phyloP scores from a whole-genome alignment of 2,329 filamentous ascomycete species.

The Fusarium avenaceum region DNA sequence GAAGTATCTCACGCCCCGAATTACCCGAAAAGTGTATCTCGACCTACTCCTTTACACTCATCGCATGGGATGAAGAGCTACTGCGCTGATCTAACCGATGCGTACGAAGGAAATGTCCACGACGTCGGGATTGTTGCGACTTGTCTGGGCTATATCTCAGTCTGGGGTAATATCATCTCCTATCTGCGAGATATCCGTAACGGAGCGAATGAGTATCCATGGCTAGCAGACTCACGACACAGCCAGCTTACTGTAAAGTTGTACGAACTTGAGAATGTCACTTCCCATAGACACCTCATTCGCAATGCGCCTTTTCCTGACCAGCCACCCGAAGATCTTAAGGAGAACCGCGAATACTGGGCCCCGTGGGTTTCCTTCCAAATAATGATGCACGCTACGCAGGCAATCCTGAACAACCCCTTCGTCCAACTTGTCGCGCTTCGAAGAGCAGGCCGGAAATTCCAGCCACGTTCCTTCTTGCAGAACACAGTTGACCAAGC shows the following conservation, averaged over 20 bases:
- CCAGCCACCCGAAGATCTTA: slow-evolving; percentile 20
- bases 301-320: slow-evolving; percentile 43
- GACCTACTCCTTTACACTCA: slow-evolving; percentile 18
- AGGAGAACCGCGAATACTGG: slow-evolving; percentile 41
- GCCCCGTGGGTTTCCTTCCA: slow-evolving; percentile 40
- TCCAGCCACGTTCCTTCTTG: slow-evolving; percentile 41
- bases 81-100: slow-evolving; percentile 41
- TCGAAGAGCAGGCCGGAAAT: slow-evolving; percentile 26
- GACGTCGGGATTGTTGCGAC: slow-evolving; percentile 29
- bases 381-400: slow-evolving; percentile 43
- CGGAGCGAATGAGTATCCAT: slow-evolving; percentile 39
- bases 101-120: slow-evolving; percentile 29
- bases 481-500: slow-evolving; percentile 48
- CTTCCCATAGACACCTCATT: slow-evolving; percentile 37
- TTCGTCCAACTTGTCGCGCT: slow-evolving; percentile 46
- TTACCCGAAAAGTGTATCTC: slow-evolving; percentile 34
- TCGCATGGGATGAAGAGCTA: slow-evolving; percentile 35
- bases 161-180: slow-evolving; percentile 40
- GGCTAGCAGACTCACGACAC: slow-evolving; percentile 38
- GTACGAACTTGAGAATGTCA: slow-evolving; percentile 40
- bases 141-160: slow-evolving; percentile 3
- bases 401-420: slow-evolving; percentile 41
- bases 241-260: slow-evolving; percentile 39
- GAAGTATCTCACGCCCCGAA: slow-evolving; percentile 5
- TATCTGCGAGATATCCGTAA: slow-evolving; percentile 41